Conservation (phyloP, 176 grass and related monocot species). For the Cenchrus fungigraminus region DNA sequence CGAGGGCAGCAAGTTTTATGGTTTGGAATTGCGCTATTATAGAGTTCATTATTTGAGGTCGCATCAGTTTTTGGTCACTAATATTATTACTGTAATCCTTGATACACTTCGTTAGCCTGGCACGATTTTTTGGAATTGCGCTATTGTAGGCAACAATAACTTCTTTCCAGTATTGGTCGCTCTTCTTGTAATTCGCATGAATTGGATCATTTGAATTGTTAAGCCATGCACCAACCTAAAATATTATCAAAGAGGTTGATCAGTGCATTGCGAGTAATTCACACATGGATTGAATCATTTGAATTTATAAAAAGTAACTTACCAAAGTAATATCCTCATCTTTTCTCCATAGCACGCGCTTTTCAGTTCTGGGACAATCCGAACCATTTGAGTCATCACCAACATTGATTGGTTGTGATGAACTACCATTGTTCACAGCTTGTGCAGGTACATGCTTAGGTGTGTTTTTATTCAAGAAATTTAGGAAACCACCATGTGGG, state of each 20-base stretch:
- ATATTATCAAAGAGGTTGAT: not conserved
- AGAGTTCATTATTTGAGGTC: too few species aligned
- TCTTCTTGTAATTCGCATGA: not conserved
- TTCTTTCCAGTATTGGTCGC: not conserved
- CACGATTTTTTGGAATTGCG: not conserved
- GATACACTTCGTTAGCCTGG: not conserved
- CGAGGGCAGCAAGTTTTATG: too few species aligned
- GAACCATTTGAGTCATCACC: not conserved
- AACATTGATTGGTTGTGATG: not conserved
- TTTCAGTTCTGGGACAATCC: not conserved
- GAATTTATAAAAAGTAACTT: not conserved
- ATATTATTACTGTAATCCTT: not conserved
- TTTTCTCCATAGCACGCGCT: conserved; percentile 3
- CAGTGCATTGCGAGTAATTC: not conserved
- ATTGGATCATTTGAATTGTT: conserved; percentile 18
- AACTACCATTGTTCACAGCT: too few species aligned
- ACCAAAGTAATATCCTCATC: not conserved
- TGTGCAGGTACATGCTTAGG: too few species aligned
- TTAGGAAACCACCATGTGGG: too few species aligned
- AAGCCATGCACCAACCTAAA: not conserved
- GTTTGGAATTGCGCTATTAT: too few species aligned
- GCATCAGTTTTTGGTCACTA: too few species aligned
- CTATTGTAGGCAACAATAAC: not conserved
- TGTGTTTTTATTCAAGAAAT: too few species aligned
- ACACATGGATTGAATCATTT: too few species aligned